phyloP scores from a whole-genome alignment of 108 stramenopile genomes.

The Cylindrotheca fusiformis region DNA sequence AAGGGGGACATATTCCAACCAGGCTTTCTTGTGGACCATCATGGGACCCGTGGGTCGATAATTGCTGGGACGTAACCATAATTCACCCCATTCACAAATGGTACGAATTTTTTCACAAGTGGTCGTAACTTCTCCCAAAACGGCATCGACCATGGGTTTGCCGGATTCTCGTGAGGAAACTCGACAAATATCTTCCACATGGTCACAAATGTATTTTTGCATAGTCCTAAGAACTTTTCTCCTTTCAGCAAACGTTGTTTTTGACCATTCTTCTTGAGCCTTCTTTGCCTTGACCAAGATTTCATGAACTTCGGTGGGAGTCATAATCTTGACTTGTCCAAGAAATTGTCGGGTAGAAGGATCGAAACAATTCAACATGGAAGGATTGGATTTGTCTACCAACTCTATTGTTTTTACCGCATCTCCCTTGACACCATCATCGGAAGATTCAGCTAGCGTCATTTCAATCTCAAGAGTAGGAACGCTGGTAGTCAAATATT shows the following conservation, averaged over 20 bases:
- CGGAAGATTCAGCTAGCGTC: slow-evolving; percentile 44
- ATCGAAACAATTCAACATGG: slow-evolving; percentile 85
- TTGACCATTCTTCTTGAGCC: slow-evolving; percentile 89
- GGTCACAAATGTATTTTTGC: slow-evolving; percentile 84
- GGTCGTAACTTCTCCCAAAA: slow-evolving; percentile 95
- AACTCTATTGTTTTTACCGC: slow-evolving; percentile 22
- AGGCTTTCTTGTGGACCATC: slow-evolving; percentile 94
- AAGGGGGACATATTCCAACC: slow-evolving; percentile 95
- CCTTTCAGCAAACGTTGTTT: slow-evolving; percentile 88
- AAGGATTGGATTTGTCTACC: slow-evolving; percentile 49
- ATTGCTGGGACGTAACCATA: slow-evolving; percentile 68
- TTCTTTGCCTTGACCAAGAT: slow-evolving; percentile 64
- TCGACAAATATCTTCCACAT: slow-evolving; percentile 88
- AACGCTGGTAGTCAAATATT: slow-evolving; percentile 32
- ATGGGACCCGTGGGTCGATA: slow-evolving; percentile 86
- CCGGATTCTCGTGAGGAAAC: slow-evolving; percentile 90
- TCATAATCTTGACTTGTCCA: slow-evolving; percentile 84
- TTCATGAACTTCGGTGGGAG: slow-evolving; percentile 70
- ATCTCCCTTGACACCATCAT: slow-evolving; percentile 47
- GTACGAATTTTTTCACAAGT: slow-evolving; percentile 96
- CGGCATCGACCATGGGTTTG: slow-evolving; percentile 85
- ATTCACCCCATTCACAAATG: slow-evolving; percentile 84
- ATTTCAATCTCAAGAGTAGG: slow-evolving; percentile 43
- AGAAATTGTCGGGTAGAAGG: slow-evolving; percentile 84
- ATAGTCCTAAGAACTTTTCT: slow-evolving; percentile 90